A percentile compares a stretch with the other conserved stretches of the same genome.
Conservation (phyloP, 1,139 yeast species). For the Debaryomyces udenii region DNA sequence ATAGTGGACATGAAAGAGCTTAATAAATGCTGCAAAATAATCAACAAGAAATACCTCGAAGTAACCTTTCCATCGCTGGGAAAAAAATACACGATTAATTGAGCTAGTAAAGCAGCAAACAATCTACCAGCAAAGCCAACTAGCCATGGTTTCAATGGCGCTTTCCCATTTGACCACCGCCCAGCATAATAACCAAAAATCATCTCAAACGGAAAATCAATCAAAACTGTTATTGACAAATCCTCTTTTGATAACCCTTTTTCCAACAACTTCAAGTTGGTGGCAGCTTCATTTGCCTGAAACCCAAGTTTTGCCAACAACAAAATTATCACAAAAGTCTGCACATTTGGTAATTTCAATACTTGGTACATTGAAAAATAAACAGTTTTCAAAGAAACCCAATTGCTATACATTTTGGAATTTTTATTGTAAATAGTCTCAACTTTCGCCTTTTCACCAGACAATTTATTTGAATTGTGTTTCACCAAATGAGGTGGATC, state of each 20-base stretch:
- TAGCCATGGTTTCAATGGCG: constrained; percentile 85
- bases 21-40: constrained; percentile 78
- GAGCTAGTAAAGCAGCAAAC: constrained; percentile 74
- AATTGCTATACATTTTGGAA: constrained; percentile 22
- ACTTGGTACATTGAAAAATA: constrained; percentile 79
- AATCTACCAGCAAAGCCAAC: constrained; percentile 87
- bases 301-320: constrained; percentile 86
- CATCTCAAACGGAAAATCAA: constrained; percentile 96
- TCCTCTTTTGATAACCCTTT: constrained; percentile 94
- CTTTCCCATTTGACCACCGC: constrained; percentile 81
- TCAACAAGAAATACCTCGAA: constrained; percentile 59
- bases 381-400: constrained; percentile 47
- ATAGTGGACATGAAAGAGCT: constrained; percentile 93
- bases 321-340: constrained; percentile 72
- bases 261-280: constrained; percentile 88
- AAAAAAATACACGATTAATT: constrained; percentile 69
- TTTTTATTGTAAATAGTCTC: constrained; percentile 30
- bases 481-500: constrained; percentile 57
- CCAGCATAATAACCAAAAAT: constrained; percentile 96
- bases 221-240: constrained; percentile 85
- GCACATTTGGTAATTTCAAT: constrained; percentile 74
- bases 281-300: constrained; percentile 95
- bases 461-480: constrained; percentile 41
- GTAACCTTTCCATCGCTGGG: constrained; percentile 59
- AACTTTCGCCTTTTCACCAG: constrained; percentile 34